Evolutionary conservation across 116 monocot species (phyloP), one percentile per base, ranked within the genome.

Genomic region (Zostera marina): DNA sequence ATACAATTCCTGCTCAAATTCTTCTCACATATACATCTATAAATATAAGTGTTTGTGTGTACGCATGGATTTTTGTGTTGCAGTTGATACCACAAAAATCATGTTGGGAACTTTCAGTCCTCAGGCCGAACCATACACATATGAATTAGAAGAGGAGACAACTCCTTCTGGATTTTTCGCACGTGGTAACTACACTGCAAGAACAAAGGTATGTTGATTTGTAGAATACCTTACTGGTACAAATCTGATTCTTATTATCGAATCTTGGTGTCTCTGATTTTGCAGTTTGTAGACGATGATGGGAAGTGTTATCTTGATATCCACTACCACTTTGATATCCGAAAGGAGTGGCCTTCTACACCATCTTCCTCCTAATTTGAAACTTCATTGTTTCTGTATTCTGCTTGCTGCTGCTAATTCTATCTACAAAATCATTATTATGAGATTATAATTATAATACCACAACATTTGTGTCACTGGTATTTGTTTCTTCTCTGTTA

Each of bases 91-190:
- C 68, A 80, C 69, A 13, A 88, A 83, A 26, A 73, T 78, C 42
- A 88, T 88, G 88, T 63, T 88, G 20, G 88, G 88, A 25, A 88
- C 88, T 7, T 88, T 83, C 70, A 84, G 88, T 52, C 88, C 88
- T 46, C 80, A 73, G 58, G 68, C 62, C 41, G 88, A 88, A 45
- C 77, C 88, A 47, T 88, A 88, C 62, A 68, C 69, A 14, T 80
- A 70, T 53, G 80, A 88, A 76, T 56, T 80, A 49, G 83, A 84
- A 57, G 88, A 83, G 61, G 88, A 88, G 67, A 80, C 84, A 54
- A 88, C 88, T 2, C 88, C 88, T 49, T 80, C 84, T 53, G 88
- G 84, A 60, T 70, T 73, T 0, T 83, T 88, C 63, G 84, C 80
- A 21, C 75, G 88, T 41, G 88, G 84, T 25, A 74, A 74, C 47